Percentiles rank a stretch among this genome's conserved stretches.
Evolutionary conservation across 1,284 basidiomycete species (phyloP).

Genomic region (Ganoderma multipileum): DNA sequence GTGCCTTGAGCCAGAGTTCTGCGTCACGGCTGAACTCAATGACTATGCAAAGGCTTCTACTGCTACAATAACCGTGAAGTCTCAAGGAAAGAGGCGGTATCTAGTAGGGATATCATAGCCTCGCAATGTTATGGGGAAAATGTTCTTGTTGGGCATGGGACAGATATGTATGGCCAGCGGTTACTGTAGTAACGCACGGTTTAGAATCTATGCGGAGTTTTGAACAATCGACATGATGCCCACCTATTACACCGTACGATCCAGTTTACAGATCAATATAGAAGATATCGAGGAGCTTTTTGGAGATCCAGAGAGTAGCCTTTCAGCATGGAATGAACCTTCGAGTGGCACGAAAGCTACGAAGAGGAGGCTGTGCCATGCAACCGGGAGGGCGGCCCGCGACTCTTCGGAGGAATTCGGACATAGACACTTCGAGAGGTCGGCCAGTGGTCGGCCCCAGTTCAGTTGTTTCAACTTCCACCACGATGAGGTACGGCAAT

Average conservation of each 20-base stretch:
- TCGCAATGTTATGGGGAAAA: background rate
- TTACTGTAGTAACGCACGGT: background rate
- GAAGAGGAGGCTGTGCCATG: too few relatives aligned
- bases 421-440: background rate
- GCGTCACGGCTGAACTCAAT: background rate
- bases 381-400: background rate
- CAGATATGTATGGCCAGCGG: too few relatives aligned
- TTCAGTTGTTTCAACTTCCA: background rate
- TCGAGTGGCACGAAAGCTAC: too few relatives aligned
- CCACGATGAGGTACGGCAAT: background rate
- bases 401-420: background rate
- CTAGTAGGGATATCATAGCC: background rate
- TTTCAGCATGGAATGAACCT: too few relatives aligned
- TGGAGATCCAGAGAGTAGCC: too few relatives aligned
- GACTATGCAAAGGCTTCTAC: background rate
- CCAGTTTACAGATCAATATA: too few relatives aligned
- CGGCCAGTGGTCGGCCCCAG: background rate
- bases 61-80: background rate
- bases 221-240: background rate
- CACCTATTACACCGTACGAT: too few relatives aligned
- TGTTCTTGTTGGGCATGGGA: too few relatives aligned
- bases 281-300: too few relatives aligned
- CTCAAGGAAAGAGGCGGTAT: background rate
- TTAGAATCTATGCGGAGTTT: background rate
- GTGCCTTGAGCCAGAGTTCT: background rate